These are phyloP conservation scores for Gentiana dahurica DNA, from an alignment of 257 asterid genomes.

Conservation along the genomic window DNA sequence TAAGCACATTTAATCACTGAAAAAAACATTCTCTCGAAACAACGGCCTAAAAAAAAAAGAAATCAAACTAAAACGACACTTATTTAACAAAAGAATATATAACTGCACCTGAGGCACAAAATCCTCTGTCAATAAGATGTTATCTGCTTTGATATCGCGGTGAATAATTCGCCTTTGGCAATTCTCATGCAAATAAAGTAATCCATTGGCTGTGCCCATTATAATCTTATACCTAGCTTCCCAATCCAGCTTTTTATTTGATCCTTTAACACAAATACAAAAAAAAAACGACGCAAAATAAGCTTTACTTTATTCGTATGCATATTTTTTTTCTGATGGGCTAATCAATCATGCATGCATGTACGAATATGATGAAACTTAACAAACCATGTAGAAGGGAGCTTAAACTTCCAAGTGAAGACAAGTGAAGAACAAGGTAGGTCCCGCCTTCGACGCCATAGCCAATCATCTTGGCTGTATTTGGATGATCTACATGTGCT, in stretches of 20 bases:
- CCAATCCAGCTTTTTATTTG: constrained; percentile 39
- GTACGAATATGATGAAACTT: not conserved
- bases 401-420: constrained; percentile 55
- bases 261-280: constrained; percentile 20
- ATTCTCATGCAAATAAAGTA: constrained; percentile 49
- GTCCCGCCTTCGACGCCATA: constrained; percentile 73
- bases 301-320: not conserved
- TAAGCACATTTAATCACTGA: not conserved
- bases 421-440: constrained; percentile 44
- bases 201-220: constrained; percentile 59
- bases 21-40: not conserved
- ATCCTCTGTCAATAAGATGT: constrained; percentile 52
- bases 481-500: constrained; percentile 65
- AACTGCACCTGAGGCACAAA: constrained; percentile 49
- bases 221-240: constrained; percentile 44
- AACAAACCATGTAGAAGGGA: constrained; percentile 49
- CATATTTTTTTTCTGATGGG: too few species aligned
- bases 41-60: not conserved
- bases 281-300: not conserved
- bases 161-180: constrained; percentile 54
- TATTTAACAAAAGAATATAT: not conserved
- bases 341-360: not conserved
- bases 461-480: constrained; percentile 64
- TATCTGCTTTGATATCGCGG: constrained; percentile 60
- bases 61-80: not conserved